These are phyloP conservation scores for Hypoxylon sp. DNA, from an alignment of 2,329 filamentous ascomycete species.

Conservation along the genomic window DNA sequence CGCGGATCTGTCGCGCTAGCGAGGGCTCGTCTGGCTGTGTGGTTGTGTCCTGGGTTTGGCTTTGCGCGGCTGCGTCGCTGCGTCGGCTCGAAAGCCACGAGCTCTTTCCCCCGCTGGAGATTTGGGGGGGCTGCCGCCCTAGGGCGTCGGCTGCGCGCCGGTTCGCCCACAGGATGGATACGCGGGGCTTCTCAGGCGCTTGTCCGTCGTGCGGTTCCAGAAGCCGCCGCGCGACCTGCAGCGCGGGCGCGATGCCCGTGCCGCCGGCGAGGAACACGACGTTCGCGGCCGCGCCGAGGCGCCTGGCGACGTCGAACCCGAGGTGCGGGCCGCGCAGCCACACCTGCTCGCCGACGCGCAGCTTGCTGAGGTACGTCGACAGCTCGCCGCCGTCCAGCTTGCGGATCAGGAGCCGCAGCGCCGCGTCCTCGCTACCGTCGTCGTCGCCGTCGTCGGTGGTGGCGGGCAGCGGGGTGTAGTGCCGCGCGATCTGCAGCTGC, in stretches of 20 bases:
- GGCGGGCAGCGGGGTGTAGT: conserved; percentile 91
- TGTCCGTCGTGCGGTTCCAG: conserved; percentile 53
- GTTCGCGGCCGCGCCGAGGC: conserved; percentile 54
- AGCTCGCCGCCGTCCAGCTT: conserved; percentile 85
- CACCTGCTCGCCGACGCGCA: conserved; percentile 72
- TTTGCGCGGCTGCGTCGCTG: conserved; percentile 40
- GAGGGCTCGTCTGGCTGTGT: conserved; percentile 37
- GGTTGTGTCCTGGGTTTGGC: conserved; percentile 17
- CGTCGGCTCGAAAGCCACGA: neutral
- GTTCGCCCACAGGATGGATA: conserved; percentile 88
- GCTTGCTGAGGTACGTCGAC: conserved; percentile 79
- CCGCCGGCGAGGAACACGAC: conserved; percentile 91
- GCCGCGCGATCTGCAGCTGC: conserved; percentile 88
- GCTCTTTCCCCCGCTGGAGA: neutral
- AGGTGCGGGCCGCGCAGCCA: conserved; percentile 83
- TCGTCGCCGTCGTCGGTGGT: neutral
- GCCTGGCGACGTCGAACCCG: conserved; percentile 67
- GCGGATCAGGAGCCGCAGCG: conserved; percentile 81
- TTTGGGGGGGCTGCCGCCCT: conserved; percentile 58
- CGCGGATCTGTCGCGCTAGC: conserved; percentile 65
- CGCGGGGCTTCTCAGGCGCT: conserved; percentile 55
- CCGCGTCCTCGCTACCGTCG: conserved; percentile 11
- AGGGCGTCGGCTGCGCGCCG: conserved; percentile 73
- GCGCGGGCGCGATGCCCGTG: conserved; percentile 89
- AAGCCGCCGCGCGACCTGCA: conserved; percentile 80